These are phyloP conservation scores for Russula compacta DNA, from an alignment of 768 basidiomycete genomes.

Conservation along the genomic window DNA sequence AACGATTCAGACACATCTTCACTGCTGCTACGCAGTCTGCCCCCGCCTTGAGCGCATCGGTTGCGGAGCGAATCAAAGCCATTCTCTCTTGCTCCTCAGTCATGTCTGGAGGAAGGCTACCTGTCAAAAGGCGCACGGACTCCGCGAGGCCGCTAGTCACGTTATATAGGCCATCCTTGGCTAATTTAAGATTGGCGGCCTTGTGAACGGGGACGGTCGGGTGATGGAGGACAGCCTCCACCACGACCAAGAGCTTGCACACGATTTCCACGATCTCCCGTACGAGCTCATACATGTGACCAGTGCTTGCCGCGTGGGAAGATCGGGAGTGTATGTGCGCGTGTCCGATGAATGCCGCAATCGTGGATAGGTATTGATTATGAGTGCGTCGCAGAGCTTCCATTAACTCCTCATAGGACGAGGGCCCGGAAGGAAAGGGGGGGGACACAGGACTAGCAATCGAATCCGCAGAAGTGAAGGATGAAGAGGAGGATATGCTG, in stretches of 20 bases:
- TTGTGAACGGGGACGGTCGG: constrained; percentile 59
- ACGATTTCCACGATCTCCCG: constrained; percentile 91
- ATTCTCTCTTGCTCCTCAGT: constrained; percentile 81
- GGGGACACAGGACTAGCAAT: constrained; percentile 37
- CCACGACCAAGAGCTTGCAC: constrained; percentile 81
- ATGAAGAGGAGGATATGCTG: constrained; percentile 65
- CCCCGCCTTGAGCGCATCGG: constrained; percentile 77
- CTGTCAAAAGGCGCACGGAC: constrained; percentile 71
- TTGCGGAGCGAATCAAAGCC: constrained; percentile 72
- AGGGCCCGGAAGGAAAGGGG: constrained; percentile 63
- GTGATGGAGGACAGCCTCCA: constrained; percentile 79
- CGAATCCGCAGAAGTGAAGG: constrained; percentile 56
- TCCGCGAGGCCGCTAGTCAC: constrained; percentile 83
- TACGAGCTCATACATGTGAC: constrained; percentile 91
- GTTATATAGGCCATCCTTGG: constrained; percentile 76
- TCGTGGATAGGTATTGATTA: constrained; percentile 85
- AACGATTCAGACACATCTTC: constrained; percentile 66
- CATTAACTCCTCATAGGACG: constrained; percentile 57
- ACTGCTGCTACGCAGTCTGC: constrained; percentile 84
- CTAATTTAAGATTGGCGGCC: constrained; percentile 52
- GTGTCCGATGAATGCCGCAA: constrained; percentile 96
- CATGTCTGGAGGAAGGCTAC: constrained; percentile 34
- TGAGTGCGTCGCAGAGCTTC: constrained; percentile 76
- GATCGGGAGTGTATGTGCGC: constrained; percentile 86
- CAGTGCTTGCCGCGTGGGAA: constrained; percentile 89